phyloP scores from a whole-genome alignment of 2,329 filamentous ascomycete species.

The Aspergillus sp. region DNA sequence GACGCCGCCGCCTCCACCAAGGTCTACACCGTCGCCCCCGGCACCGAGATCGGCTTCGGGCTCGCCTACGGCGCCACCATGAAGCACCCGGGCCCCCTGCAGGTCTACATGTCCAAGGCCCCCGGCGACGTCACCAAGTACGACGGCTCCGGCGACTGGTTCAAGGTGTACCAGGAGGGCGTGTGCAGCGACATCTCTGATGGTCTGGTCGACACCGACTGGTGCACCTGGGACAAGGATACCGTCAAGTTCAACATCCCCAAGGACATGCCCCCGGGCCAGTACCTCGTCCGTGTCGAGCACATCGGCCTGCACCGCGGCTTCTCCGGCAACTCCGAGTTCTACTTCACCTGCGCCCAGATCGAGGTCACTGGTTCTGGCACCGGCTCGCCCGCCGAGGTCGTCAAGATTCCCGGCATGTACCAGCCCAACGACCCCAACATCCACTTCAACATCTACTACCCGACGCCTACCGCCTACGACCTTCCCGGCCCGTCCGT shows the following conservation, averaged over 20 bases:
- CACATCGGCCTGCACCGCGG: slow-evolving; percentile 50
- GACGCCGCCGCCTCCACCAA: slow-evolving; percentile 12
- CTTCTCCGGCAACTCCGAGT: slow-evolving; percentile 44
- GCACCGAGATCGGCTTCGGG: slow-evolving; percentile 16
- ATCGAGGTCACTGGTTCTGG: slow-evolving; percentile 45
- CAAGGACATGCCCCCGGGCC: slow-evolving; percentile 43
- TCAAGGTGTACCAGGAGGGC: slow-evolving; percentile 18
- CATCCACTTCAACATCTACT: slow-evolving; percentile 15
- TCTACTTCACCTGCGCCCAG: slow-evolving; percentile 46
- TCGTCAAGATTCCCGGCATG: slow-evolving; percentile 14
- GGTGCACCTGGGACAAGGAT: slow-evolving; percentile 13
- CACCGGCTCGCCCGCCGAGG: slow-evolving; percentile 15
- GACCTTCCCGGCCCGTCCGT: slow-evolving; percentile 3
- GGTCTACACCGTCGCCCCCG: slow-evolving; percentile 14
- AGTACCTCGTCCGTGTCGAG: slow-evolving; percentile 50
- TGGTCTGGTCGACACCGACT: slow-evolving; percentile 6
- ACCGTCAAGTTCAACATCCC: slow-evolving; percentile 38
- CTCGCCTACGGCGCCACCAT: slow-evolving; percentile 18
- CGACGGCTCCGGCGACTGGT: slow-evolving; percentile 22
- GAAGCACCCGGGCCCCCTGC: slow-evolving; percentile 21
- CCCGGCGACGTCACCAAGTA: slow-evolving; percentile 13
- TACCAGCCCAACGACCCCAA: slow-evolving; percentile 13
- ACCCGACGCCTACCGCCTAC: slow-evolving; percentile 1
- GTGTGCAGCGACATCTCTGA: slow-evolving; percentile 2
- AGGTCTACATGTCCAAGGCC: slow-evolving; percentile 25